Base-by-base conservation (phyloP, 1,284 basidiomycete species). In the Ceratobasidium papillatum region DNA sequence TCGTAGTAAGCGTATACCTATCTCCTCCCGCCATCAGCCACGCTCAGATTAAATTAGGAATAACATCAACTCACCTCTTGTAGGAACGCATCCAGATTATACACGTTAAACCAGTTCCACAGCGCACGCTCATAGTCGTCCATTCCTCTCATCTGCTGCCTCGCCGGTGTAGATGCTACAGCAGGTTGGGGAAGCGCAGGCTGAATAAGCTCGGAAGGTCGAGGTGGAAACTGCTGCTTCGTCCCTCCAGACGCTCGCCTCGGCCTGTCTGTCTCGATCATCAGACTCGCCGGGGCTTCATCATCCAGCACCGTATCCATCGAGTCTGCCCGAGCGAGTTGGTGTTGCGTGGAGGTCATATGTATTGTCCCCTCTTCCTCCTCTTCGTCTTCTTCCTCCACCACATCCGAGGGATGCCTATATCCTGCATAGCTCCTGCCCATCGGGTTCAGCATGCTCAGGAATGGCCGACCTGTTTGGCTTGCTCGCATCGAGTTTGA, bases 101-200 rank as follows among this genome's bases (percentile, higher is more conserved):
- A 94, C 8, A 99, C 94, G 81, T 99, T 99, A 76, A 98, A 95
- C 98, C 98, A 99, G 77, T 94, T 93, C 98, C 98, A 99, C 54
- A 99, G 81, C 0, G 97, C 97, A 78, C 90, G 90, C 82, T 98
- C 95, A 80, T 94, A 91, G 17, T 90, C 90, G 79, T 94, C 92
- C 74, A 96, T 81, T 2, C 94, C 93, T 61, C 88, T 86, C 86
- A 90, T 87, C 72, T 84, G 85, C 19, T 30, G 4, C 77, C 84
- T 87, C 25, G 82, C 68, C 74, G 79, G 56, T 72, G 54, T 74
- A 80, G 78, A 61, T 77, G 78, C 36, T 78, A 75, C 30, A 12
- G 69, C 73, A 9, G 73, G 75, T 17, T 58, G 62, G 8, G 78
- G 76, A 41, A 78, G 78, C 0, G 78, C 77, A 19, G 77, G 75